phyloP scores from a whole-genome alignment of 176 grass and related monocot species.

The Phoenix roebelenii region DNA sequence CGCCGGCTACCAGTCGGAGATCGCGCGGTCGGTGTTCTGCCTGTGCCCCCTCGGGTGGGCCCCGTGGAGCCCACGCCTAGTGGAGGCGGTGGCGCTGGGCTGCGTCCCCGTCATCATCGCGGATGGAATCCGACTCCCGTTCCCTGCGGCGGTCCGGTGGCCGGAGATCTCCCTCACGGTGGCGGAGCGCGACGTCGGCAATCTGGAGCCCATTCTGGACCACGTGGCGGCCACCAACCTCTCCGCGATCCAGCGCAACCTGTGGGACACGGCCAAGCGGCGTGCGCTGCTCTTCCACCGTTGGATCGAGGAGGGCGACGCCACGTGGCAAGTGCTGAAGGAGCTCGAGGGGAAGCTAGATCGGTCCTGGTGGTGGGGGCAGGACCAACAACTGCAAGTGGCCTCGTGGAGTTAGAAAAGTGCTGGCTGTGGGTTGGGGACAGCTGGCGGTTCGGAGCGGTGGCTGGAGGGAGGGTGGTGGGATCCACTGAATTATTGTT shows the following conservation, averaged over 20 bases:
- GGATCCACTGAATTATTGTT: no score
- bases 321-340: conserved; percentile 79
- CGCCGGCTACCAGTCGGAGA: conserved; percentile 54
- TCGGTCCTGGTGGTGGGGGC: conserved; percentile 14
- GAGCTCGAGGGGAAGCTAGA: conserved; percentile 44
- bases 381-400: neutral
- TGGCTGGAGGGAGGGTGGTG: no score
- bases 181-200: conserved; percentile 50
- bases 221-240: conserved; percentile 69
- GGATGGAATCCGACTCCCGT: conserved; percentile 66
- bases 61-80: conserved; percentile 80
- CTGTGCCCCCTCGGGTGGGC: conserved; percentile 91
- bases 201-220: conserved; percentile 58
- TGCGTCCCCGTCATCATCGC: conserved; percentile 82
- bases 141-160: conserved; percentile 49
- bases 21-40: conserved; percentile 71
- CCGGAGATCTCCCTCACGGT: conserved; percentile 65
- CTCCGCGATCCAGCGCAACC: conserved; percentile 57
- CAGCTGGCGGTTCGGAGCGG: no score
- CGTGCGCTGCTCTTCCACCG: conserved; percentile 54
- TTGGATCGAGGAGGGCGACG: conserved; percentile 48
- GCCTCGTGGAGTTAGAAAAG: conserved; percentile 27
- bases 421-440: no score
- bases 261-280: conserved; percentile 73
- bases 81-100: conserved; percentile 78